Conservation (phyloP, 805 yeast species). For the Metschnikowia reukaufii region DNA sequence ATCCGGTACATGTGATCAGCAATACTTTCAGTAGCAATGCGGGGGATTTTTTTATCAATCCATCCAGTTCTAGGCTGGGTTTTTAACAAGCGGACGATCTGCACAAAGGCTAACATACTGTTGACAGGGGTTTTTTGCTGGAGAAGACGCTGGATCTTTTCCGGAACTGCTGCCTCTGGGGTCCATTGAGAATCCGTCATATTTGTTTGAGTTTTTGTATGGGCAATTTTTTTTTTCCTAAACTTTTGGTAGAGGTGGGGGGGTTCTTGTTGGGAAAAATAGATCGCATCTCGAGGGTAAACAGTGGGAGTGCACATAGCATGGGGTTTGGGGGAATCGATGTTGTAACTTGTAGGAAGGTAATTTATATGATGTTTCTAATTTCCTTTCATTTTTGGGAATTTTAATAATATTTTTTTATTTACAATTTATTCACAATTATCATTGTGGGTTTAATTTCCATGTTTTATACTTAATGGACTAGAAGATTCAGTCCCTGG, state of each 20-base stretch:
- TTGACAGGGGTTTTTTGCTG: constrained; percentile 34
- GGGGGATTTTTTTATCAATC: constrained; percentile 63
- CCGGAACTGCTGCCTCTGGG: constrained; percentile 55
- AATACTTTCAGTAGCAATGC: constrained; percentile 63
- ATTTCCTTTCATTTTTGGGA: too few relatives aligned
- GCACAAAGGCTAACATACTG: constrained; percentile 58
- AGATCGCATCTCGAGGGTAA: constrained; percentile 5
- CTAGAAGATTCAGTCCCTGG: too few relatives aligned
- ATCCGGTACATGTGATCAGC: constrained; percentile 97
- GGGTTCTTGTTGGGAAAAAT: neutral
- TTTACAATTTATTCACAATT: too few relatives aligned
- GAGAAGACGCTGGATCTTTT: constrained; percentile 39
- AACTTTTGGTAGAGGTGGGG: too few relatives aligned
- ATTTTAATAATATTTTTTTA: too few relatives aligned
- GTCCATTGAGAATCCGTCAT: constrained; percentile 40
- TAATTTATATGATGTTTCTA: too few relatives aligned
- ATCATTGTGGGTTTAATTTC: too few relatives aligned
- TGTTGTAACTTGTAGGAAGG: too few relatives aligned
- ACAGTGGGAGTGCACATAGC: constrained; percentile 8
- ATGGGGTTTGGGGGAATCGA: neutral
- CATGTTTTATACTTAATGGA: too few relatives aligned
- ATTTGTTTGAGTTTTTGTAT: too few relatives aligned
- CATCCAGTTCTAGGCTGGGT: constrained; percentile 91
- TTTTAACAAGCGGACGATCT: constrained; percentile 71
- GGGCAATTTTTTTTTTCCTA: too few relatives aligned